Percentiles rank a stretch among this genome's conserved stretches.
These are phyloP conservation scores for Phytopythium chamaehyphon DNA, from an alignment of 352 stramenopile species.

Conservation along the genomic window DNA sequence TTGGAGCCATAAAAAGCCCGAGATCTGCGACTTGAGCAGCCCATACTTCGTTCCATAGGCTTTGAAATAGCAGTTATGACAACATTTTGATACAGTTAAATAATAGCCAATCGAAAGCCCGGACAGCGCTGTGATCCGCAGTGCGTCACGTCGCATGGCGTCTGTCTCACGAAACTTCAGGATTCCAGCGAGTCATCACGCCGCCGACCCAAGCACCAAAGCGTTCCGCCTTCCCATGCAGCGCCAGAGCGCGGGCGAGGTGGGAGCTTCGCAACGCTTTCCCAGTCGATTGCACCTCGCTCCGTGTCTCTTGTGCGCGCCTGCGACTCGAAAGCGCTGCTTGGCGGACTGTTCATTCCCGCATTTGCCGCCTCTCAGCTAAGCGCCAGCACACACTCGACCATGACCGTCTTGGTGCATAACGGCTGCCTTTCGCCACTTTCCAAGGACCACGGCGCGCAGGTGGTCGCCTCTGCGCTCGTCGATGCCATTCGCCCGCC, in stretches of 20 bases:
- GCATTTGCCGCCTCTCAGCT: not conserved
- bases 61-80: no score
- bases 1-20: no score
- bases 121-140: not conserved
- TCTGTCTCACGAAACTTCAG: constrained; percentile 6
- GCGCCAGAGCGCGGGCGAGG: no score
- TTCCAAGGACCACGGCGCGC: constrained; percentile 22
- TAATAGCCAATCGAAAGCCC: not conserved
- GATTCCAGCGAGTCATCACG: not conserved
- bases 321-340: not conserved
- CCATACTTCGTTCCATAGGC: no score
- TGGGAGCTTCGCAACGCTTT: not conserved
- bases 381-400: constrained; percentile 1
- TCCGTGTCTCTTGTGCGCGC: constrained; percentile 3
- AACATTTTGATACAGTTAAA: no score
- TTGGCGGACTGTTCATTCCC: not conserved
- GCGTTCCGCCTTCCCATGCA: not conserved
- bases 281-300: constrained; percentile 2
- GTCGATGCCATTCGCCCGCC: constrained; percentile 12
- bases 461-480: constrained; percentile 9
- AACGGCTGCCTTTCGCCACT: constrained; percentile 21
- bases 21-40: no score
- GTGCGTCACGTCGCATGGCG: constrained; percentile 1
- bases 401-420: constrained; percentile 8
- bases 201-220: no score